These are phyloP conservation scores for Zygosaccharomyces rouxii DNA, from an alignment of 805 yeast species.

Conservation along the genomic window DNA sequence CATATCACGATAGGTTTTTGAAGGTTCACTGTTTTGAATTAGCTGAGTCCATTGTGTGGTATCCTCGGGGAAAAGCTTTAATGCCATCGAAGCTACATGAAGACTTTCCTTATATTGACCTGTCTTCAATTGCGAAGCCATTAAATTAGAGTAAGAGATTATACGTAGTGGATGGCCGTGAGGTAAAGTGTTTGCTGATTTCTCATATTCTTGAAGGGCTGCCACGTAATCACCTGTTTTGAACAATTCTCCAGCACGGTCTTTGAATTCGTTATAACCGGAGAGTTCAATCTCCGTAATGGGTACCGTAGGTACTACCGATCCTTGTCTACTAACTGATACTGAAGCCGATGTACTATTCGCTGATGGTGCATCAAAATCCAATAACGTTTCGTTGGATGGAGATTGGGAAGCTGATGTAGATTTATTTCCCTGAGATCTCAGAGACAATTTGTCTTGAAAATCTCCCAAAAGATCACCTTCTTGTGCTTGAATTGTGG, in stretches of 20 bases:
- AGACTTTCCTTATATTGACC: constrained; percentile 55
- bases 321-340: neutral
- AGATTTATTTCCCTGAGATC: neutral
- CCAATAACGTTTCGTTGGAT: constrained; percentile 13
- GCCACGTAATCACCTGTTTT: constrained; percentile 75
- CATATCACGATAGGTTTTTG: constrained; percentile 46
- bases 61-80: constrained; percentile 34
- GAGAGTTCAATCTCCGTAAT: constrained; percentile 31
- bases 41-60: constrained; percentile 41
- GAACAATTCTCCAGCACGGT: constrained; percentile 59
- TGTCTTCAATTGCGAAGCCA: constrained; percentile 57
- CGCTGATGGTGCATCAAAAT: constrained; percentile 15
- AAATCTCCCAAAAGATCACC: constrained; percentile 15
- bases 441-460: constrained; percentile 1
- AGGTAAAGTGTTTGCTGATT: constrained; percentile 57
- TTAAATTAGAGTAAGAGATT: constrained; percentile 69
- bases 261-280: constrained; percentile 45
- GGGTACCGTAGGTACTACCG: constrained; percentile 11
- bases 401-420: constrained; percentile 2
- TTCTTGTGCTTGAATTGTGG: constrained; percentile 2
- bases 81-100: constrained; percentile 31
- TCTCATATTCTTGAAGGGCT: constrained; percentile 59
- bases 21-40: constrained; percentile 34
- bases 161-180: constrained; percentile 58
- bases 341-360: neutral